phyloP scores from a whole-genome alignment of 768 basidiomycete genomes.

The Amanita fuliginea region DNA sequence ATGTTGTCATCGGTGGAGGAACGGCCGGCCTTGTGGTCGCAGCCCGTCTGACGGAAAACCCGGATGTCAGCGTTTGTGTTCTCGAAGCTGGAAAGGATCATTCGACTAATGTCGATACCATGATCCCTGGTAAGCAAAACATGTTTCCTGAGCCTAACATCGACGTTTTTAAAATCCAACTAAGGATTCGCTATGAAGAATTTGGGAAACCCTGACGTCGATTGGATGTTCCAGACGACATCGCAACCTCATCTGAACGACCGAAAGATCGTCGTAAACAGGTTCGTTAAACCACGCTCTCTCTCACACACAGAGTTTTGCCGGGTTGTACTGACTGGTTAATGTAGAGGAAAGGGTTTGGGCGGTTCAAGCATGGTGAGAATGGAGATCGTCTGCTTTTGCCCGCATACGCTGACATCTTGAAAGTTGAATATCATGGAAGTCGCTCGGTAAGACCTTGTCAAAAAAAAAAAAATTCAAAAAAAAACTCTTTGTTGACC shows the following conservation, averaged over 20 bases:
- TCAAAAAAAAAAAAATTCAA: background rate
- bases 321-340: background rate
- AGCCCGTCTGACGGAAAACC: constrained; percentile 24
- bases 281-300: background rate
- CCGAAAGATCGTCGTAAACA: background rate
- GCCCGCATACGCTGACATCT: background rate
- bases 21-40: constrained; percentile 15
- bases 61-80: constrained; percentile 22
- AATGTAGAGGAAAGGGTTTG: constrained; percentile 7
- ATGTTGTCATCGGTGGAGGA: constrained; percentile 16
- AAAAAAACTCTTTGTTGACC: background rate
- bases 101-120: background rate
- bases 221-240: constrained; percentile 3
- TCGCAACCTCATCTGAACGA: constrained; percentile 2
- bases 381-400: background rate
- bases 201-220: constrained; percentile 1
- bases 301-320: no score
- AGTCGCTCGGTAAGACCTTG: background rate
- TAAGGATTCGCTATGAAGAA: constrained; percentile 5
- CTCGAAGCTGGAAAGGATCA: constrained; percentile 20
- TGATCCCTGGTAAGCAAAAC: constrained; percentile 3
- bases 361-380: constrained; percentile 7
- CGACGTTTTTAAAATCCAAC: no score
- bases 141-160: no score
- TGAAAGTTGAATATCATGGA: constrained; percentile 5